Base-by-base conservation (phyloP, 441 rosid genomes). In the Macaranga tanarius region DNA sequence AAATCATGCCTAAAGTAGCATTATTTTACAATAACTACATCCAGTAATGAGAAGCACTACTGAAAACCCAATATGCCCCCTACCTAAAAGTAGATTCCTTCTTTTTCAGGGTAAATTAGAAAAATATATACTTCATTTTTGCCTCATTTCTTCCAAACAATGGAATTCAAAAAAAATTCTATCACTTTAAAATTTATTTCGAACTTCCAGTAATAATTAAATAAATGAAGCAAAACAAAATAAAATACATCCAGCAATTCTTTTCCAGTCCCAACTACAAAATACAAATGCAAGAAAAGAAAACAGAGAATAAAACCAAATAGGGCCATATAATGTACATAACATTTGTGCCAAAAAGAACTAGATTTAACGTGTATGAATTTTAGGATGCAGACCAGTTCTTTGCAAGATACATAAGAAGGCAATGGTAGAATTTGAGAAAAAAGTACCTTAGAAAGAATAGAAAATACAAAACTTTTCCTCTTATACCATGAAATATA, bases 391-490 rank as follows among this genome's bases (percentile, higher is more conserved):
- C 58, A 72, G 16, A 28, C n/a, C 48, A 55, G 25, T 45, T 15
- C 50, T 62, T 34, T 67, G 55, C 63, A 67, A 19, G 44, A 72
- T 68, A 56, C 66, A 55, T 62, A 56, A 63, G 2, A 51, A 47
- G 57, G 34, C 26, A 10, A 48, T 64, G 44, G 34, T 17, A 54
- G 62, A 71, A 63, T 51, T 48, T 19, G 16, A 25, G 26, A 52
- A 25, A 34, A 17, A 26, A 25, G 56, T 64, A 64, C 55, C 56
- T 28, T 28, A 38, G 20, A 67, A 71, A 50, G 63, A 55, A 74
- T 26, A 62, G n/a, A 72, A 44, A 26, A 48, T 20, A 58, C 44
- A 57, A 22, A 47, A 31, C 34, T 50, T 56, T 67, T 59, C 57
- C 47, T 22, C 57, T n/a, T 58, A n/a, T 20, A 55, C 65, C 72